phyloP scores from a whole-genome alignment of 371 early-diverging fungal species.

The Apophysomyces trapeziformis region DNA sequence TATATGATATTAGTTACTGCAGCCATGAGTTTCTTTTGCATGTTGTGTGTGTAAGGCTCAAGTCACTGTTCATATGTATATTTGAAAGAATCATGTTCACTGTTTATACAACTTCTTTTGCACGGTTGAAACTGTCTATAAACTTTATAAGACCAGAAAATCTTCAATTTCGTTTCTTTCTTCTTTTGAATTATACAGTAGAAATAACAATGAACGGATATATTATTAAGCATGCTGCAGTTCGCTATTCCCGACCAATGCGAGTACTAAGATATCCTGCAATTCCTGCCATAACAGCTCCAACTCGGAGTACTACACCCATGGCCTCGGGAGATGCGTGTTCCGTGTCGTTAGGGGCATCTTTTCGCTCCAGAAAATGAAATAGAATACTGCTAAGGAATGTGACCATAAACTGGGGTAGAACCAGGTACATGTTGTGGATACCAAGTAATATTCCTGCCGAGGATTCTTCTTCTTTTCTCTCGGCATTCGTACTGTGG shows the following conservation, averaged over 20 bases:
- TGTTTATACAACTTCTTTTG: no score
- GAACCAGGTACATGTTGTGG: slow-evolving; percentile 92
- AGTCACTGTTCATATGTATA: no score
- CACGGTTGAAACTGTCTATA: no score
- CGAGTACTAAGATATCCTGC: slow-evolving; percentile 55
- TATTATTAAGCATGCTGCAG: neutral
- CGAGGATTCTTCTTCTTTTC: slow-evolving; percentile 28
- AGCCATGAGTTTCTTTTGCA: no score
- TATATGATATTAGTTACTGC: no score
- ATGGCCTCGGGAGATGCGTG: slow-evolving; percentile 55
- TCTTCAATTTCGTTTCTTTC: no score
- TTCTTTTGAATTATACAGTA: no score
- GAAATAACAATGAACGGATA: no score
- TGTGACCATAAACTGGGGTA: slow-evolving; percentile 90
- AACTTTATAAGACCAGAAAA: no score
- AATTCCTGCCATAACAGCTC: slow-evolving; percentile 66
- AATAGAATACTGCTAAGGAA: slow-evolving; percentile 79
- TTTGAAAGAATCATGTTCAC: no score
- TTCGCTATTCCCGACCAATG: slow-evolving; percentile 22
- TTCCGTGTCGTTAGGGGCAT: slow-evolving; percentile 13
- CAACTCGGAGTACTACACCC: slow-evolving; percentile 64
- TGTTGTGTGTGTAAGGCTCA: no score
- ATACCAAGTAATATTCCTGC: slow-evolving; percentile 91
- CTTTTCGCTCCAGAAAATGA: slow-evolving; percentile 55
- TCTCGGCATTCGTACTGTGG: neutral